Evolutionary conservation across 352 stramenopile species (phyloP).

Genomic region (Phytopythium sindhum): DNA sequence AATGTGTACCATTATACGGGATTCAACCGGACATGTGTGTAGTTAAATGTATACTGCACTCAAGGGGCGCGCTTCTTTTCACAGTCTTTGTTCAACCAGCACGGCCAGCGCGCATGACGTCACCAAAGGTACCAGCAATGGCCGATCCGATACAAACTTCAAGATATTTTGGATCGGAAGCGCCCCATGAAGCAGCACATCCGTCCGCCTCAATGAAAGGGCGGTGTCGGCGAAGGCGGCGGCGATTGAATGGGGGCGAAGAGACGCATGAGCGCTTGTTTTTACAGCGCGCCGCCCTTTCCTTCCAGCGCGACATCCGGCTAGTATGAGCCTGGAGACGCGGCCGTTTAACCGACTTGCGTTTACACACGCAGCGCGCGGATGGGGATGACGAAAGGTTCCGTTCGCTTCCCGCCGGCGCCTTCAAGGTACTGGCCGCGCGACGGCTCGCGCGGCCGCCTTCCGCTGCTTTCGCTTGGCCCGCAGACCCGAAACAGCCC

Average conservation of each 20-base stretch:
- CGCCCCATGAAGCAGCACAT: too few species aligned
- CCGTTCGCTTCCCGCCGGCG: neutral
- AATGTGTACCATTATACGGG: neutral
- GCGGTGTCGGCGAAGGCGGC: too few species aligned
- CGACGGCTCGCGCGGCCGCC: neutral
- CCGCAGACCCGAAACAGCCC: neutral
- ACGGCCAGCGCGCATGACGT: neutral
- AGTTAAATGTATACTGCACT: neutral
- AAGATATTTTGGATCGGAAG: neutral
- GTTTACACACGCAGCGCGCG: neutral
- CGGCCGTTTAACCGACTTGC: neutral
- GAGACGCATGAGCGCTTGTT: neutral
- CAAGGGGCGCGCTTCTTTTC: neutral
- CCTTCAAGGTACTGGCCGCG: neutral
- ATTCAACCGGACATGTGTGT: neutral
- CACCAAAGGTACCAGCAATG: neutral
- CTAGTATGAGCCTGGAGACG: too few species aligned
- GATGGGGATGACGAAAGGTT: neutral
- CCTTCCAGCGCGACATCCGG: too few species aligned
- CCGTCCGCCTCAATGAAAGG: neutral
- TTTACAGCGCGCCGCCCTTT: neutral
- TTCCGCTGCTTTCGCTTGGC: neutral
- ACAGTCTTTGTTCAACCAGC: conserved; percentile 2
- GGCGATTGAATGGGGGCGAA: neutral
- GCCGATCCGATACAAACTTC: neutral